These are phyloP conservation scores for Chrysanthemum makinoi DNA, from an alignment of 129 eudicot genomes.

Conservation along the genomic window DNA sequence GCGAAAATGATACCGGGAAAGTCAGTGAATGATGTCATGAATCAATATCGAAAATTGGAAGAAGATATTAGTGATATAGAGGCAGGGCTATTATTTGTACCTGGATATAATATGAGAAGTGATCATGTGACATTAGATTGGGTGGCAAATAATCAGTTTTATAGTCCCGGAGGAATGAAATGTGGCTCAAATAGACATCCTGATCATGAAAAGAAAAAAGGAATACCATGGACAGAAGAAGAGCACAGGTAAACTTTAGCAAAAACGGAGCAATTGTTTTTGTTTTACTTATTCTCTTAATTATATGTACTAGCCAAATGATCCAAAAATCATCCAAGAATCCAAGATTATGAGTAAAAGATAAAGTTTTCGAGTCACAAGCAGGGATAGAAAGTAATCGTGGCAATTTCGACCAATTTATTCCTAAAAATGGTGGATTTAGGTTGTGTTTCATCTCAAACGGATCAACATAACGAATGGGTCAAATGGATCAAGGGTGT, in stretches of 20 bases:
- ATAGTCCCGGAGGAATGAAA: constrained; percentile 46
- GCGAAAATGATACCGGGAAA: constrained; percentile 85
- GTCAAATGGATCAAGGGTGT: background rate
- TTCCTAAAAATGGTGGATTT: background rate
- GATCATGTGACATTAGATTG: constrained; percentile 56
- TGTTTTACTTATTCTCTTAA: too few species aligned
- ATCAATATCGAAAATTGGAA: constrained; percentile 65
- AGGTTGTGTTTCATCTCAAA: background rate
- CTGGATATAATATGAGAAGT: constrained; percentile 33
- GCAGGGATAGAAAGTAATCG: background rate
- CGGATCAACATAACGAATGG: background rate
- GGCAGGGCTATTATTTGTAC: constrained; percentile 61
- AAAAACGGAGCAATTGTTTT: too few species aligned
- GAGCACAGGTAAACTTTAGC: constrained; percentile 67
- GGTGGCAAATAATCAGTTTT: constrained; percentile 38
- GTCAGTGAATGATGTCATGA: constrained; percentile 58
- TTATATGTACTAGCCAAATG: too few species aligned
- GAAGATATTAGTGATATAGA: constrained; percentile 83
- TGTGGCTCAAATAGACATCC: constrained; percentile 33
- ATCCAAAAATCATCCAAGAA: too few species aligned
- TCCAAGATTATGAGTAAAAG: too few species aligned
- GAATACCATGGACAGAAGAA: constrained; percentile 95
- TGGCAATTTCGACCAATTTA: background rate
- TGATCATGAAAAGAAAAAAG: constrained; percentile 87
- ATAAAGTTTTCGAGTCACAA: too few species aligned